Evolutionary conservation across 2,329 filamentous ascomycete species (phyloP).

Genomic region (Talaromyces atroroseus): DNA sequence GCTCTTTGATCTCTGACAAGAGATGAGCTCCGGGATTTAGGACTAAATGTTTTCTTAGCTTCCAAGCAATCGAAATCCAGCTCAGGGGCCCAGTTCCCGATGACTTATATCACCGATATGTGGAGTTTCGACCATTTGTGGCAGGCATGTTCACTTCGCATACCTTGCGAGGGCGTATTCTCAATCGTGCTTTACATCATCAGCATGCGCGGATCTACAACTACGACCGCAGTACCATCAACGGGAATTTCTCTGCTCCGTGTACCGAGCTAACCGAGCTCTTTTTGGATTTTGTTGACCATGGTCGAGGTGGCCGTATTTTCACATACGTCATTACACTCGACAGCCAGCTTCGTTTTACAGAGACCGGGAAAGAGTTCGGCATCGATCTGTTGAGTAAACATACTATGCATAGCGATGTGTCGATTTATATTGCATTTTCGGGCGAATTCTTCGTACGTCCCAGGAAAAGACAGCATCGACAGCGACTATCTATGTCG

Average conservation of each 20-base stretch:
- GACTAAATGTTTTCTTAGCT: slow-evolving; percentile 48
- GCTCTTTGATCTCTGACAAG: neutral
- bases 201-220: slow-evolving; percentile 89
- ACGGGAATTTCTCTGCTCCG: slow-evolving; percentile 62
- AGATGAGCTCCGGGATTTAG: neutral
- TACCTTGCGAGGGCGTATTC: slow-evolving; percentile 70
- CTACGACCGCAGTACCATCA: slow-evolving; percentile 70
- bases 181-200: slow-evolving; percentile 82
- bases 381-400: slow-evolving; percentile 90
- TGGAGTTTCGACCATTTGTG: slow-evolving; percentile 88
- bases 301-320: slow-evolving; percentile 75
- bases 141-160: slow-evolving; percentile 78
- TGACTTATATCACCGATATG: slow-evolving; percentile 81
- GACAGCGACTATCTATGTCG: slow-evolving; percentile 28
- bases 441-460: slow-evolving; percentile 91
- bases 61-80: slow-evolving; percentile 90
- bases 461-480: slow-evolving; percentile 51
- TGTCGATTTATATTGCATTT: slow-evolving; percentile 84
- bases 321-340: slow-evolving; percentile 91
- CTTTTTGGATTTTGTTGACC: slow-evolving; percentile 81
- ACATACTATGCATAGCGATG: slow-evolving; percentile 95
- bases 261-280: slow-evolving; percentile 67
- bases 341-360: slow-evolving; percentile 82
- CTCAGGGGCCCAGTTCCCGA: slow-evolving; percentile 75
- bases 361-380: slow-evolving; percentile 92